Conservation (phyloP, 768 basidiomycete genomes). For the Auriscalpium vulgare region DNA sequence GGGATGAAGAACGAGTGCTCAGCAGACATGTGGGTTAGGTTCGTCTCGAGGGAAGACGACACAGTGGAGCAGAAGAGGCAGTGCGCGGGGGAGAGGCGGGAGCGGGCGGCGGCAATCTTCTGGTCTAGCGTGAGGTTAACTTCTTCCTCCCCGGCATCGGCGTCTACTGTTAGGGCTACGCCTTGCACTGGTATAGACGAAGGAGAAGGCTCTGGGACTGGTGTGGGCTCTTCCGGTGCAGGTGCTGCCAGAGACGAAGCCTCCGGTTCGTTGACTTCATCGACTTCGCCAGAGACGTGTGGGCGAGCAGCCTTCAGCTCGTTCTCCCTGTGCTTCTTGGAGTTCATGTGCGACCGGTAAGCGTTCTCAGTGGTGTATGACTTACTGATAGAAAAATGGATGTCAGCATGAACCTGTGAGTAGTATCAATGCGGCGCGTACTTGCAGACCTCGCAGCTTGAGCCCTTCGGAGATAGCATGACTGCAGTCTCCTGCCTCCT, state of each 20-base stretch:
- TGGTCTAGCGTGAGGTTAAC: conserved; percentile 56
- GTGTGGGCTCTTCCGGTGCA: not conserved
- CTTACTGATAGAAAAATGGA: conserved; percentile 47
- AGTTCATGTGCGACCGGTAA: conserved; percentile 78
- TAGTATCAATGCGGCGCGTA: conserved; percentile 3
- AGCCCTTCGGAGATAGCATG: conserved; percentile 48
- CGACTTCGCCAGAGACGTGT: conserved; percentile 8
- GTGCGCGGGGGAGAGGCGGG: conserved; percentile 48
- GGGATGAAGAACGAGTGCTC: conserved; percentile 94
- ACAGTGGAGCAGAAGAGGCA: conserved; percentile 82
- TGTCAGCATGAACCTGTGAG: not conserved
- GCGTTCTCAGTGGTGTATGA: conserved; percentile 84
- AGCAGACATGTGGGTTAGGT: conserved; percentile 80
- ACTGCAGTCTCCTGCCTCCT: conserved; percentile 69
- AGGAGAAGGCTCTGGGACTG: not conserved
- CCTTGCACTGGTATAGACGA: conserved; percentile 4
- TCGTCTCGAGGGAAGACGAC: conserved; percentile 47
- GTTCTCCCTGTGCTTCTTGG: conserved; percentile 83
- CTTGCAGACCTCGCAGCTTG: conserved; percentile 73
- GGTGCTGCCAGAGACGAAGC: too few relatives aligned
- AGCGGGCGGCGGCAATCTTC: conserved; percentile 65
- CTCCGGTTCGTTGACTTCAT: conserved; percentile 1
- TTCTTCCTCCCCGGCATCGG: conserved; percentile 37
- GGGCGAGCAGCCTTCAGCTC: conserved; percentile 42
- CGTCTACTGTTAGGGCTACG: conserved; percentile 23